phyloP scores from a whole-genome alignment of 139 green algal genomes.

The Auxenochlorella pyrenoidosa region DNA sequence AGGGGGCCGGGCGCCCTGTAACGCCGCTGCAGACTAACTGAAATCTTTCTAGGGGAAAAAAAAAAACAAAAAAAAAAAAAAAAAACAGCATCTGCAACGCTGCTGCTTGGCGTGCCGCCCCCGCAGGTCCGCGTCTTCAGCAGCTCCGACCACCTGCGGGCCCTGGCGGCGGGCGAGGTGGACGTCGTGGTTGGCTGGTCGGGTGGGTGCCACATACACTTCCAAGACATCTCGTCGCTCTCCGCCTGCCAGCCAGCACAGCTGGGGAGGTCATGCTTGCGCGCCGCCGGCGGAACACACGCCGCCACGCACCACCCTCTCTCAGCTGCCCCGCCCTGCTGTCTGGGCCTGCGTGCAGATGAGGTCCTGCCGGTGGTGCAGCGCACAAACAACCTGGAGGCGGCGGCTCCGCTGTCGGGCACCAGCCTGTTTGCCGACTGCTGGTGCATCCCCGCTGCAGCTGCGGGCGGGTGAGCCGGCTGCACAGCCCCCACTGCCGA shows the following conservation, averaged over 20 bases:
- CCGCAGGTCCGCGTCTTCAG: slow-evolving; percentile 74
- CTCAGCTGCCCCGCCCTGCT: background rate
- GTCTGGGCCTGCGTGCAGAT: background rate
- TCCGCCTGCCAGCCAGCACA: background rate
- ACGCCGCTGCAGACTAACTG: no score
- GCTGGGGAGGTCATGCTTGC: no score
- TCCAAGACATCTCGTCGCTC: background rate
- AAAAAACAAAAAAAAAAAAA: no score
- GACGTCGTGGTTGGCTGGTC: slow-evolving; percentile 78
- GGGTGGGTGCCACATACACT: slow-evolving; percentile 13
- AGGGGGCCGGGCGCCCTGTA: background rate
- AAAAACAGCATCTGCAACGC: no score
- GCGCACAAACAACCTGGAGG: slow-evolving; percentile 16
- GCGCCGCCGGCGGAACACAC: no score
- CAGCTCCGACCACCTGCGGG: slow-evolving; percentile 69
- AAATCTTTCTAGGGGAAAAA: no score
- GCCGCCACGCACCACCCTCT: no score
- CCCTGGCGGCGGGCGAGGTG: slow-evolving; percentile 77
- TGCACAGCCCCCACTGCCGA: no score
- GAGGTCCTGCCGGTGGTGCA: slow-evolving; percentile 20
- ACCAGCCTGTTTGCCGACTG: slow-evolving; percentile 26
- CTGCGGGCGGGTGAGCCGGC: slow-evolving; percentile 15
- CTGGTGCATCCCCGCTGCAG: slow-evolving; percentile 25
- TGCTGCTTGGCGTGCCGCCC: no score
- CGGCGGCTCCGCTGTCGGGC: slow-evolving; percentile 18